Percentiles rank a stretch among this genome's conserved stretches.
phyloP scores from a whole-genome alignment of 2,329 filamentous ascomycete species.

The Curvularia eragrostidis region DNA sequence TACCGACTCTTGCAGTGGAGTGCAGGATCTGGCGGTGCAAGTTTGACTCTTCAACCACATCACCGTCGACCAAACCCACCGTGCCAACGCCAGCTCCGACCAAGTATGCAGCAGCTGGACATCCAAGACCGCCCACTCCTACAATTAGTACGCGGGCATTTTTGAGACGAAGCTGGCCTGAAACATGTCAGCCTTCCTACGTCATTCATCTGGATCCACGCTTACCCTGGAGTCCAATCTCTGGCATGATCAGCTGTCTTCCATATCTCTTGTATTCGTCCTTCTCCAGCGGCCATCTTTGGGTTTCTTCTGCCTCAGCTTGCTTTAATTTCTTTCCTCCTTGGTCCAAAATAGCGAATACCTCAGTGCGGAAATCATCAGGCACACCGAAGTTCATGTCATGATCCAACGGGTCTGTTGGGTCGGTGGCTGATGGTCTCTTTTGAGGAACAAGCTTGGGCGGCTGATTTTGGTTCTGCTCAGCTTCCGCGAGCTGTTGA shows the following conservation, averaged over 20 bases:
- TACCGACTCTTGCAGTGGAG: slow-evolving; percentile 71
- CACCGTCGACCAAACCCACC: slow-evolving; percentile 85
- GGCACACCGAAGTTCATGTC: slow-evolving; percentile 52
- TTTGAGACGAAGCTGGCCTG: slow-evolving; percentile 78
- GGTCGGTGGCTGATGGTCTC: slow-evolving; percentile 26
- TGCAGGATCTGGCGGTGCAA: slow-evolving; percentile 92
- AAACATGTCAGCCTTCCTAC: neutral
- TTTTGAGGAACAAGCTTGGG: slow-evolving; percentile 30
- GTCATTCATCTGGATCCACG: neutral
- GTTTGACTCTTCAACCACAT: slow-evolving; percentile 87
- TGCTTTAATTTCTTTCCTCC: slow-evolving; percentile 9
- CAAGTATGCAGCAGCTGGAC: slow-evolving; percentile 90
- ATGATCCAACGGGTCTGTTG: slow-evolving; percentile 39
- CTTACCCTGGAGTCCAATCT: slow-evolving; percentile 76
- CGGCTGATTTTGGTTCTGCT: slow-evolving; percentile 43
- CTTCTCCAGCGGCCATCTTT: slow-evolving; percentile 69
- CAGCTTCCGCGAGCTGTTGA: slow-evolving; percentile 53
- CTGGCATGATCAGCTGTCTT: slow-evolving; percentile 86
- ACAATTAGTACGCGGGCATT: slow-evolving; percentile 77
- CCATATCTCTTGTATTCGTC: slow-evolving; percentile 88
- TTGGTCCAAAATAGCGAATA: slow-evolving; percentile 47
- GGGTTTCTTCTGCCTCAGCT: slow-evolving; percentile 12
- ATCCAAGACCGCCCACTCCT: slow-evolving; percentile 88
- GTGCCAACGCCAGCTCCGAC: slow-evolving; percentile 86
- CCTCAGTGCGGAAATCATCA: slow-evolving; percentile 53